These are phyloP conservation scores for Alternaria metachromatica DNA, from an alignment of 2,329 filamentous ascomycete species.

Conservation along the genomic window DNA sequence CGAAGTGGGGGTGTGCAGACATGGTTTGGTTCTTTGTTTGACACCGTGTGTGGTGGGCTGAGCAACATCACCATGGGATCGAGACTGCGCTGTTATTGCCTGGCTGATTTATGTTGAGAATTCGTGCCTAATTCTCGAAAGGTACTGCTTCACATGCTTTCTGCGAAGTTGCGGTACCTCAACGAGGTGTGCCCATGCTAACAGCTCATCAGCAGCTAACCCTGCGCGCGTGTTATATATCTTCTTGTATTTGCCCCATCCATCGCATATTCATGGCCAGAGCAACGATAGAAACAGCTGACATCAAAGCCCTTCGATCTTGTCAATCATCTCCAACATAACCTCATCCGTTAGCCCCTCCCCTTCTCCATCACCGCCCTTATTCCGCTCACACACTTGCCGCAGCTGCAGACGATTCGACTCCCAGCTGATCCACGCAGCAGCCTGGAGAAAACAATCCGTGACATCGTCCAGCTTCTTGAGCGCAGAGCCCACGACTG, in stretches of 20 bases:
- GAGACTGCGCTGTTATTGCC: too few species aligned
- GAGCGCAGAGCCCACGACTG: constrained; percentile 13
- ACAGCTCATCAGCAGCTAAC: neutral
- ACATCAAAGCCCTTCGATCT: neutral
- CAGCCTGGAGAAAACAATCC: constrained; percentile 78
- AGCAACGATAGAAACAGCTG: too few species aligned
- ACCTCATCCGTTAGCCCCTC: constrained; percentile 4
- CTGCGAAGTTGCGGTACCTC: too few species aligned
- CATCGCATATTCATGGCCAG: too few species aligned
- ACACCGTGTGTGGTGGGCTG: neutral
- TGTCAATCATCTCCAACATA: constrained; percentile 16
- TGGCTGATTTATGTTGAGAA: neutral
- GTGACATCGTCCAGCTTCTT: constrained; percentile 80
- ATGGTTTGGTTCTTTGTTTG: neutral
- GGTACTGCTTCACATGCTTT: rapidly evolving
- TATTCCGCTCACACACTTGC: neutral
- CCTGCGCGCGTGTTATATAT: neutral
- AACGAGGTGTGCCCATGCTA: neutral
- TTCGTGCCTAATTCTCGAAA: neutral
- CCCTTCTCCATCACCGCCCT: neutral
- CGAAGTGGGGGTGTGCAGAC: neutral
- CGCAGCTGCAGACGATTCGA: constrained; percentile 54
- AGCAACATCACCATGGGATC: too few species aligned
- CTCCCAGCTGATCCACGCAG: constrained; percentile 80
- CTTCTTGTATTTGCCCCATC: neutral